A percentile compares a stretch with the other conserved stretches of the same genome.
These are phyloP conservation scores for Pyricularia grisea DNA, from an alignment of 2,329 filamentous ascomycete species.

Conservation along the genomic window DNA sequence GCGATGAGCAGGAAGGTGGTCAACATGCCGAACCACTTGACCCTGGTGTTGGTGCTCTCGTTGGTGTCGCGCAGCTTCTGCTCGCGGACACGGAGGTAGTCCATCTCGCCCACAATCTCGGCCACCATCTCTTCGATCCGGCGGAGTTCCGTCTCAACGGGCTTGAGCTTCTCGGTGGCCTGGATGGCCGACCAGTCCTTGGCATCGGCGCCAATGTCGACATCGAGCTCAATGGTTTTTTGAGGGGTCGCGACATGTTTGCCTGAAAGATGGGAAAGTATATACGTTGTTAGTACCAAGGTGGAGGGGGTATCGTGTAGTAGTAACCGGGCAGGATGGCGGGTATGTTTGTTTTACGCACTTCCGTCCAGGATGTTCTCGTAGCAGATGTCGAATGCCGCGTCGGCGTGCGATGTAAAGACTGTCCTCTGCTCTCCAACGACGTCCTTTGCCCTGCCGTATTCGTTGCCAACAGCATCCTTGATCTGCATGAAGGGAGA, in stretches of 20 bases:
- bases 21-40: slow-evolving; percentile 96
- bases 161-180: slow-evolving; percentile 94
- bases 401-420: slow-evolving; percentile 87
- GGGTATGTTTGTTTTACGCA: slow-evolving; percentile 36
- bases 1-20: slow-evolving; percentile 87
- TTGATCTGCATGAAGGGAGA: slow-evolving; percentile 56
- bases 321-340: neutral
- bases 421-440: slow-evolving; percentile 86
- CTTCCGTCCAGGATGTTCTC: slow-evolving; percentile 69
- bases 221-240: slow-evolving; percentile 80
- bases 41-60: slow-evolving; percentile 97
- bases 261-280: slow-evolving; percentile 5
- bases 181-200: slow-evolving; percentile 98
- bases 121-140: slow-evolving; percentile 83
- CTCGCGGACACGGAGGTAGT: slow-evolving; percentile 82
- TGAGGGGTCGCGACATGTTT: slow-evolving; percentile 35
- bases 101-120: slow-evolving; percentile 91
- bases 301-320: neutral
- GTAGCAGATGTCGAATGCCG: slow-evolving; percentile 94
- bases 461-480: slow-evolving; percentile 93
- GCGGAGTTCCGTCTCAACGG: slow-evolving; percentile 87
- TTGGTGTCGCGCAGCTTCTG: slow-evolving; percentile 97
- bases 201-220: slow-evolving; percentile 93
- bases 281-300: neutral
- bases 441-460: slow-evolving; percentile 83